Evolutionary conservation across 2,329 filamentous ascomycete species (phyloP), one percentile per base, ranked within the genome.

Genomic region (Albifimbria verrucaria): DNA sequence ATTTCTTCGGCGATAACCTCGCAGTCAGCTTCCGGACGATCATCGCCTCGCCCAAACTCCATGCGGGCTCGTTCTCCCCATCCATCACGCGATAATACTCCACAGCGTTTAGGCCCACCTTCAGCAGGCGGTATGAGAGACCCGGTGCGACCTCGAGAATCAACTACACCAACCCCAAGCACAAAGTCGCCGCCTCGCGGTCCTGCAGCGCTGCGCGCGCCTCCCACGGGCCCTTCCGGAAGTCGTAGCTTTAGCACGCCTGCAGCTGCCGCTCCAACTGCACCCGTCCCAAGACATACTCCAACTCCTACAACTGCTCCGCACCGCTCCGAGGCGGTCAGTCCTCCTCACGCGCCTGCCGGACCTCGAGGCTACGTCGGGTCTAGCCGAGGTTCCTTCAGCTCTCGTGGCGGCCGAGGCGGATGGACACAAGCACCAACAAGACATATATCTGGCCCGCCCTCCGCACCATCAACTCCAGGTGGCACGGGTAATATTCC

Each of bases 301-400:
- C 70, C 68, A 39, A 68, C 71, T 17, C 66, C 71, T 20, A 66
- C 58, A 32, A 62, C 61, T 4, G 59, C 65, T 32, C 65, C 68
- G 7, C 64, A 66, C 39, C 66, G 72, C 23, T 62, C 72, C 18
- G 76, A 74, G 18, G 69, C 69, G 7, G 68, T 70, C 5, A 79
- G 75, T 55, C 77, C 78, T 7, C 74, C 75, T 1, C 72, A 74
- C 18, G 79, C 80, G 1, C 81, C 81, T 9, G 72, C 79, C 6
- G 81, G 81, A 1, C 81, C 81, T 3, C 72, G 81, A 57, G 80
- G 80, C 28, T 83, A 82, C 55, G 71, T 79, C 2, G 66, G 77
- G 5, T 65, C 76, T 4, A 56, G 63, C 10, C 71, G 77, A 48
- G 76, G 78, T 42, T 71, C 75, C 2, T 82, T 74, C 54, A 58